Evolutionary conservation across 306 rosid genomes (phyloP).

Genomic region (Carpinus fangiana): DNA sequence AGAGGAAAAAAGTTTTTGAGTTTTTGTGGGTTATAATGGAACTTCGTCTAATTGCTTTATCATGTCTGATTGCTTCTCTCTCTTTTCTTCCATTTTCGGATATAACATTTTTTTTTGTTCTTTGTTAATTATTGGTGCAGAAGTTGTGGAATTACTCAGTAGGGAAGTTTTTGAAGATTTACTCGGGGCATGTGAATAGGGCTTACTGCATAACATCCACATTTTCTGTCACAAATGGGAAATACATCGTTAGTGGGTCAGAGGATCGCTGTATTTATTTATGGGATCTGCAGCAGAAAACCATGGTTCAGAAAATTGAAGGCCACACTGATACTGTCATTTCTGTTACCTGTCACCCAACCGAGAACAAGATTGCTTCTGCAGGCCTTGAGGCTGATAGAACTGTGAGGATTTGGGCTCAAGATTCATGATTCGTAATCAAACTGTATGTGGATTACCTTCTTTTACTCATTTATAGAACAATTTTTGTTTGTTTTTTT

Average conservation of each 20-base stretch:
- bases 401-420: constrained; percentile 84
- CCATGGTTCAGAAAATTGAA: constrained; percentile 82
- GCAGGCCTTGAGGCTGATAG: constrained; percentile 74
- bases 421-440: constrained; percentile 47
- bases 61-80: too few species aligned
- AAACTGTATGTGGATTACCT: constrained; percentile 20
- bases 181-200: constrained; percentile 63
- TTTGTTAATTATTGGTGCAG: constrained; percentile 45
- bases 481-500: neutral
- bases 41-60: too few species aligned
- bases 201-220: constrained; percentile 75
- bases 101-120: neutral
- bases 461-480: neutral
- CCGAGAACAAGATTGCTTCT: constrained; percentile 87
- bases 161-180: constrained; percentile 66
- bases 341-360: constrained; percentile 84
- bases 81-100: neutral
- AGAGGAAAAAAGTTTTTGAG: neutral
- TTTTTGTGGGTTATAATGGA: constrained; percentile 2
- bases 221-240: constrained; percentile 87
- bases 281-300: constrained; percentile 90
- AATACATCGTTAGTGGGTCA: constrained; percentile 86
- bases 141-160: constrained; percentile 80
- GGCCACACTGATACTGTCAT: constrained; percentile 85
- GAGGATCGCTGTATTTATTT: constrained; percentile 81